Percentiles rank a stretch among this genome's conserved stretches.
Conservation (phyloP, 2,329 filamentous ascomycete genomes). For the Elsinoe arachidis region DNA sequence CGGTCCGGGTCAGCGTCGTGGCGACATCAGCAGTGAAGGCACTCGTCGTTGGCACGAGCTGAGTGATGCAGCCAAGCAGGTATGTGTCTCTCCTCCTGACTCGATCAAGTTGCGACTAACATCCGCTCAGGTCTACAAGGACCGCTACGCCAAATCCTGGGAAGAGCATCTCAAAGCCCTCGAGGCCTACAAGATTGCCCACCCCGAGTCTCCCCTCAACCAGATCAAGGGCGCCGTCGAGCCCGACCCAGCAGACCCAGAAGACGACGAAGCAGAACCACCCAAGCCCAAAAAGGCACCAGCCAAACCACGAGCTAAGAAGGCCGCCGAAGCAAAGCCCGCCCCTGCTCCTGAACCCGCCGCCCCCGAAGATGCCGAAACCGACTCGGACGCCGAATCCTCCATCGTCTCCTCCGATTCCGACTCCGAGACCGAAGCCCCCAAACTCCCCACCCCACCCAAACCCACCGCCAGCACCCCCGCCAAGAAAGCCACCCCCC, state of each 20-base stretch:
- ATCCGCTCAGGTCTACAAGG: slow-evolving; percentile 42
- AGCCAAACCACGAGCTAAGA: slow-evolving; percentile 28
- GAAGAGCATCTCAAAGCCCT: slow-evolving; percentile 49
- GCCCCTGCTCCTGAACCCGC: slow-evolving; percentile 30
- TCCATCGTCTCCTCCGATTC: slow-evolving; percentile 16
- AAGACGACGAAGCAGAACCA: slow-evolving; percentile 23
- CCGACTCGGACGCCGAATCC: slow-evolving; percentile 19
- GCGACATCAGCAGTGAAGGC: slow-evolving; percentile 79
- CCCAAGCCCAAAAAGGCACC: slow-evolving; percentile 13
- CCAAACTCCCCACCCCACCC: slow-evolving; percentile 27
- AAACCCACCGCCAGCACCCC: slow-evolving; percentile 24
- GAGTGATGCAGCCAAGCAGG: slow-evolving; percentile 62
- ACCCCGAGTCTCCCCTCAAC: slow-evolving; percentile 32
- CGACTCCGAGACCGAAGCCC: slow-evolving; percentile 22
- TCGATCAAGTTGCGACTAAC: neutral
- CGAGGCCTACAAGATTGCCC: slow-evolving; percentile 48
- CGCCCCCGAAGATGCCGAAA: slow-evolving; percentile 25
- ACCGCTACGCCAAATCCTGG: slow-evolving; percentile 50
- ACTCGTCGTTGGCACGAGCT: slow-evolving; percentile 79
- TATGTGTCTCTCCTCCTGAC: slow-evolving; percentile 27
- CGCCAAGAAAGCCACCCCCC: slow-evolving; percentile 20
- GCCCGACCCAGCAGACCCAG: slow-evolving; percentile 26
- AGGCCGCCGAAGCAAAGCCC: slow-evolving; percentile 24
- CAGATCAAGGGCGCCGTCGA: slow-evolving; percentile 31
- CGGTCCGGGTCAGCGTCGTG: slow-evolving; percentile 52